A percentile compares a stretch with the other conserved stretches of the same genome.
Conservation (phyloP, 345 rosid species). For the Citrus medica region DNA sequence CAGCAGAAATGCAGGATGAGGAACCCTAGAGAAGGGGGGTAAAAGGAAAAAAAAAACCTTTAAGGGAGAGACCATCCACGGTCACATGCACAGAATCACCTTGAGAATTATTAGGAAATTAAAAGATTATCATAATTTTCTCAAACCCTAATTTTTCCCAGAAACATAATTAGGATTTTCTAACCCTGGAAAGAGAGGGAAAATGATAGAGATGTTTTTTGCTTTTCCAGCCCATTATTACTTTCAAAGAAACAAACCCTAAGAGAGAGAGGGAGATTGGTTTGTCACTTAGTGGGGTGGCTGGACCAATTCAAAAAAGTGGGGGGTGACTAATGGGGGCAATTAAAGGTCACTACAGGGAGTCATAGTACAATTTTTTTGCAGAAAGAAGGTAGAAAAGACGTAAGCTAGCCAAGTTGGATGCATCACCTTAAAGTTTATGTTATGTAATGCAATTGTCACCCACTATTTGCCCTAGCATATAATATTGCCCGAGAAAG, state of each 20-base stretch:
- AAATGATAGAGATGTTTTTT: background rate
- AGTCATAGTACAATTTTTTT: background rate
- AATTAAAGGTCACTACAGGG: background rate
- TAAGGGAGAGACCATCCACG: too few species aligned
- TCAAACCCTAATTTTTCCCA: background rate
- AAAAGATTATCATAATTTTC: background rate
- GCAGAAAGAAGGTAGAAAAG: background rate
- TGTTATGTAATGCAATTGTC: background rate
- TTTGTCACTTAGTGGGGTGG: background rate
- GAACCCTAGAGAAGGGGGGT: too few species aligned
- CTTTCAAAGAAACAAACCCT: background rate
- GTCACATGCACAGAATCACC: too few species aligned
- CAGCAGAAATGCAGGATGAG: too few species aligned
- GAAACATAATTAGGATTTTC: background rate
- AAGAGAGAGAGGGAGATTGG: background rate
- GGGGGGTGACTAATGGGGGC: background rate
- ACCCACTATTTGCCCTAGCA: background rate
- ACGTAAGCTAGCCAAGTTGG: background rate
- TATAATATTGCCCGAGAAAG: too few species aligned
- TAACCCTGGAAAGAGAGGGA: background rate
- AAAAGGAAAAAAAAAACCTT: too few species aligned
- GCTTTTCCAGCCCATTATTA: background rate
- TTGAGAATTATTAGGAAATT: too few species aligned
- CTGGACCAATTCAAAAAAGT: background rate
- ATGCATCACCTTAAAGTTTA: background rate